Percentiles rank a stretch among this genome's conserved stretches.
Conservation (phyloP, 495 filamentous ascomycete species). For the Penicillium riverlandense region DNA sequence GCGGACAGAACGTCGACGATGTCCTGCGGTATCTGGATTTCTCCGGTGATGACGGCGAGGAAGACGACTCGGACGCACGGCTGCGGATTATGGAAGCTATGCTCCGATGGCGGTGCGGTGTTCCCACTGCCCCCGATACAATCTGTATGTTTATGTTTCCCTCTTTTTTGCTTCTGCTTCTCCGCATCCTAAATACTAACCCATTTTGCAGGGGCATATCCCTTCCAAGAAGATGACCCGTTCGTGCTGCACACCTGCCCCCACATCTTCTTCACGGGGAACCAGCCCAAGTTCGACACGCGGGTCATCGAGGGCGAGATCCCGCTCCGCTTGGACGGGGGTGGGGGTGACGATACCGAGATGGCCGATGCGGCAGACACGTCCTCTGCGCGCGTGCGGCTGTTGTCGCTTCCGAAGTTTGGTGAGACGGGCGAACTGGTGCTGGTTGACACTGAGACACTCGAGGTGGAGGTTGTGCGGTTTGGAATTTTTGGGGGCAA, state of each 20-base stretch:
- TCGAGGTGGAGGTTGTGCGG: conserved; percentile 65
- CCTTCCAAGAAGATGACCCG: conserved; percentile 85
- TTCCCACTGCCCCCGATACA: conserved; percentile 96
- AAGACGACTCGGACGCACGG: conserved; percentile 55
- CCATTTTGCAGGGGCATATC: conserved; percentile 69
- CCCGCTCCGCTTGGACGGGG: conserved; percentile 25
- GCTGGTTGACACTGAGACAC: conserved; percentile 75
- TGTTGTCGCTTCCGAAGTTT: conserved; percentile 78
- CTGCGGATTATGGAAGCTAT: conserved; percentile 86
- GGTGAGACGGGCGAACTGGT: conserved; percentile 74
- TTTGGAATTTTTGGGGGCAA: conserved; percentile 49
- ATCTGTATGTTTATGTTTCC: conserved; percentile 57
- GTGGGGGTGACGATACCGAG: conserved; percentile 19
- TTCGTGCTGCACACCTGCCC: conserved; percentile 80
- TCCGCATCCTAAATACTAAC: conserved; percentile 1
- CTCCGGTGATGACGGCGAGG: conserved; percentile 10
- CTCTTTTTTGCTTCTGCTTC: background rate
- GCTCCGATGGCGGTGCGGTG: conserved; percentile 81
- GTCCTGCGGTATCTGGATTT: conserved; percentile 76
- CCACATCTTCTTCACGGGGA: conserved; percentile 85
- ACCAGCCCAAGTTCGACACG: conserved; percentile 77
- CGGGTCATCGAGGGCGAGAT: conserved; percentile 53
- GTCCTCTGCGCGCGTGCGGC: conserved; percentile 56
- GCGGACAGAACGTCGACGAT: conserved; percentile 91
- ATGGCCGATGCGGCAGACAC: conserved; percentile 30